phyloP scores from a whole-genome alignment of 2,329 filamentous ascomycete species.

The Phyllosticta citribraziliensis region DNA sequence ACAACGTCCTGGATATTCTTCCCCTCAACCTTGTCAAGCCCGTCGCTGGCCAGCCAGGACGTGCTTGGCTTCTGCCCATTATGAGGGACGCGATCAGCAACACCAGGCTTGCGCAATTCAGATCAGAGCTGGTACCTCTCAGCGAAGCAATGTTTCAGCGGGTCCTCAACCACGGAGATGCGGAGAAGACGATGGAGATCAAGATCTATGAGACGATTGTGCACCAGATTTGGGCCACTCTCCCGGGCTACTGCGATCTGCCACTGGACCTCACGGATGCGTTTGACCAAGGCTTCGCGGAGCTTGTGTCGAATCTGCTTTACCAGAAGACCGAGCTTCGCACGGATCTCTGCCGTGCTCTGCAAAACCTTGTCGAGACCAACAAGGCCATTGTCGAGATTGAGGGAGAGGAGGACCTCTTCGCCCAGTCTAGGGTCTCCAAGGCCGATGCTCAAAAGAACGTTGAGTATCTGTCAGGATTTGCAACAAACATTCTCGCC shows the following conservation, averaged over 20 bases:
- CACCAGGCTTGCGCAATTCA: conserved; percentile 78
- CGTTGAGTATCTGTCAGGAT: conserved; percentile 65
- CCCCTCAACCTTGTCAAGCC: conserved; percentile 79
- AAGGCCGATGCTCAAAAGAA: conserved; percentile 69
- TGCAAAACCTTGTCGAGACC: conserved; percentile 83
- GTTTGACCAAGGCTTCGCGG: conserved; percentile 83
- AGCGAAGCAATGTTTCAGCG: conserved; percentile 85
- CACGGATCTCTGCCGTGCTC: conserved; percentile 73
- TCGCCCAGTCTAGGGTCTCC: conserved; percentile 69
- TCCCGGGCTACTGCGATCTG: conserved; percentile 91
- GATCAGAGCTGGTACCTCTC: conserved; percentile 72
- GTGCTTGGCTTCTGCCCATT: conserved; percentile 90
- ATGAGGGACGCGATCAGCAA: conserved; percentile 85
- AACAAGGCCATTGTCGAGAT: conserved; percentile 71
- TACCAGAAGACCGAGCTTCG: conserved; percentile 87
- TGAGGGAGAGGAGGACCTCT: conserved; percentile 59
- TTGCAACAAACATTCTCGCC: conserved; percentile 81
- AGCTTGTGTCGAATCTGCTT: conserved; percentile 80
- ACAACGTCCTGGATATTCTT: conserved; percentile 69
- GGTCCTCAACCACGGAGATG: conserved; percentile 70
- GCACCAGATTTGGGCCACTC: conserved; percentile 85
- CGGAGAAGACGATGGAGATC: conserved; percentile 86
- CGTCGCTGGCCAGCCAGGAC: conserved; percentile 65
- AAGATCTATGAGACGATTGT: conserved; percentile 98
- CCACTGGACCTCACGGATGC: conserved; percentile 58